Percentiles rank a stretch among this genome's conserved stretches.
phyloP scores from a whole-genome alignment of 176 grass and related monocot genomes.

The Musa itinerans region DNA sequence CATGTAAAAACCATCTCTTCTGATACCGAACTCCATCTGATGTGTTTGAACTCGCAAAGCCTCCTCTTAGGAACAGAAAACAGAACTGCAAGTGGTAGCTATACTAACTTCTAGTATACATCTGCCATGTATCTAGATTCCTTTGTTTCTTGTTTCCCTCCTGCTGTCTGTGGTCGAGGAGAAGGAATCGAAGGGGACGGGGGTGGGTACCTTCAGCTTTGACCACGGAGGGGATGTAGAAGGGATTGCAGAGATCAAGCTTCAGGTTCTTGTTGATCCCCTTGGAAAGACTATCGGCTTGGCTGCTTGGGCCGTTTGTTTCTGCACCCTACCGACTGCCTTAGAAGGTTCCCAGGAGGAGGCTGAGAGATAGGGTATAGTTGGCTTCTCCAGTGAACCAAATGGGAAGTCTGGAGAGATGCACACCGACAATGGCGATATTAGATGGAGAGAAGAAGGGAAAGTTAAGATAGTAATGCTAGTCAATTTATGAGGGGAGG shows the following conservation, averaged over 20 bases:
- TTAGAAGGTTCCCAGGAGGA: constrained; percentile 16
- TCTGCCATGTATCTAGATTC: neutral
- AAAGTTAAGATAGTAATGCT: neutral
- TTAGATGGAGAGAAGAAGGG: constrained; percentile 3
- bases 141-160: neutral
- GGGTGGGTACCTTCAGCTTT: neutral
- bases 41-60: neutral
- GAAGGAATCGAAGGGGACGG: neutral
- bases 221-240: neutral
- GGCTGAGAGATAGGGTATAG: neutral
- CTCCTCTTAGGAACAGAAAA: neutral
- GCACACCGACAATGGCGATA: neutral
- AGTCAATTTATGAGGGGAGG: neutral
- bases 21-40: constrained; percentile 10
- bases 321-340: neutral
- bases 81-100: neutral
- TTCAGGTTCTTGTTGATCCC: neutral
- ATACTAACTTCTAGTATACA: neutral
- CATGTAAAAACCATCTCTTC: constrained; percentile 9
- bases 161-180: neutral
- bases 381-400: neutral
- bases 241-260: neutral
- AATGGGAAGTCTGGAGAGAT: constrained; percentile 8
- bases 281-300: neutral
- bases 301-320: neutral